Percentiles rank a stretch among this genome's conserved stretches.
Conservation (phyloP, 441 rosid genomes). For the Pelargonium citronellum region DNA sequence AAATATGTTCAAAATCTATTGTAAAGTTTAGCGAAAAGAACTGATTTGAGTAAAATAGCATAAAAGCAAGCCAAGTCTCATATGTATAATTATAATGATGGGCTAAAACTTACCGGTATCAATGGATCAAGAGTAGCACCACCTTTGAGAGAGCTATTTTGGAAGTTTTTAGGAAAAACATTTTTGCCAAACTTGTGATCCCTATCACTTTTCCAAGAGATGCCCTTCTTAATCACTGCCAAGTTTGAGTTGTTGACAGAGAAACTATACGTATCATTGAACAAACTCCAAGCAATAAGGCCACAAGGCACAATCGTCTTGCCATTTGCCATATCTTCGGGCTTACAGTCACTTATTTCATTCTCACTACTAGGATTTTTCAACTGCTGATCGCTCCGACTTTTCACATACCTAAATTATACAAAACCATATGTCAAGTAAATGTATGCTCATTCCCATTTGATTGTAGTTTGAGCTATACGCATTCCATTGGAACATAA, state of each 20-base stretch:
- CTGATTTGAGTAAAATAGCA: too few species aligned
- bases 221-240: constrained; percentile 34
- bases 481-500: neutral
- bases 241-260: constrained; percentile 21
- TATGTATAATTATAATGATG: neutral
- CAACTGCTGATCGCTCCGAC: constrained; percentile 38
- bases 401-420: constrained; percentile 39
- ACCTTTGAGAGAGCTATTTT: constrained; percentile 37
- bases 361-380: constrained; percentile 20
- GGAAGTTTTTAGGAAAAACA: constrained; percentile 48
- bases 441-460: neutral
- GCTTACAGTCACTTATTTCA: constrained; percentile 27
- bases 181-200: constrained; percentile 40
- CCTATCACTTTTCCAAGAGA: constrained; percentile 47
- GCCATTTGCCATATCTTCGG: constrained; percentile 25
- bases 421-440: constrained; percentile 14
- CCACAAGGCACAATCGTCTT: constrained; percentile 49
- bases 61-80: neutral
- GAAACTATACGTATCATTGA: constrained; percentile 43
- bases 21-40: too few species aligned
- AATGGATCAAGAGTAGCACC: constrained; percentile 37
- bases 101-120: constrained; percentile 34
- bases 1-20: too few species aligned
- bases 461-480: neutral
- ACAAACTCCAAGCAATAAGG: constrained; percentile 51